Conservation (phyloP, 805 yeast genomes). For the Nadsonia fulvescens region DNA sequence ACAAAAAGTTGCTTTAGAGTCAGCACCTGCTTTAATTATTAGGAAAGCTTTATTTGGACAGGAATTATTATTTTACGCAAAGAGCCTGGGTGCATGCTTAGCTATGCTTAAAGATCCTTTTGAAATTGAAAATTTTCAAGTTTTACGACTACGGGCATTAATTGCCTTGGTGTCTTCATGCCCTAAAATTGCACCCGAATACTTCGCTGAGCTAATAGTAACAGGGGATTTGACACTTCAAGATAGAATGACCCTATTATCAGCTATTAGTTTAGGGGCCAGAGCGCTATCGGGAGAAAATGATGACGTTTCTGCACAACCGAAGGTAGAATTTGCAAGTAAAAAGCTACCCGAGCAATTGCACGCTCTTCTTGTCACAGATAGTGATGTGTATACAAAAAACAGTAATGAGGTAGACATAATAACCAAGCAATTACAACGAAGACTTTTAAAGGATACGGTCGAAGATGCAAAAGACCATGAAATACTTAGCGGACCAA, state of each 20-base stretch:
- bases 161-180: conserved; percentile 43
- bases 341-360: conserved; percentile 28
- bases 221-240: conserved; percentile 70
- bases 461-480: conserved; percentile 11
- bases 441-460: conserved; percentile 10
- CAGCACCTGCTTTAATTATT: conserved; percentile 42
- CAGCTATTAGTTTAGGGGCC: conserved; percentile 53
- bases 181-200: conserved; percentile 23
- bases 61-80: conserved; percentile 43
- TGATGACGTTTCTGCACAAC: conserved; percentile 31
- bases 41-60: conserved; percentile 41
- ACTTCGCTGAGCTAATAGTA: conserved; percentile 28
- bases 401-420: conserved; percentile 5
- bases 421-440: conserved; percentile 10
- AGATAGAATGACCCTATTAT: conserved; percentile 51
- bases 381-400: conserved; percentile 10
- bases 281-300: conserved; percentile 49
- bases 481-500: conserved; percentile 13
- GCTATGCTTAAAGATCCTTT: conserved; percentile 38
- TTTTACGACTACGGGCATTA: conserved; percentile 43
- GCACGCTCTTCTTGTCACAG: conserved; percentile 25
- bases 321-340: conserved; percentile 23
- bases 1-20: conserved; percentile 29
- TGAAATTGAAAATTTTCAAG: conserved; percentile 42
- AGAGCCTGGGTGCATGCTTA: conserved; percentile 32